Evolutionary conservation across 345 rosid species (phyloP).

Genomic region (Ceriops decandra): DNA sequence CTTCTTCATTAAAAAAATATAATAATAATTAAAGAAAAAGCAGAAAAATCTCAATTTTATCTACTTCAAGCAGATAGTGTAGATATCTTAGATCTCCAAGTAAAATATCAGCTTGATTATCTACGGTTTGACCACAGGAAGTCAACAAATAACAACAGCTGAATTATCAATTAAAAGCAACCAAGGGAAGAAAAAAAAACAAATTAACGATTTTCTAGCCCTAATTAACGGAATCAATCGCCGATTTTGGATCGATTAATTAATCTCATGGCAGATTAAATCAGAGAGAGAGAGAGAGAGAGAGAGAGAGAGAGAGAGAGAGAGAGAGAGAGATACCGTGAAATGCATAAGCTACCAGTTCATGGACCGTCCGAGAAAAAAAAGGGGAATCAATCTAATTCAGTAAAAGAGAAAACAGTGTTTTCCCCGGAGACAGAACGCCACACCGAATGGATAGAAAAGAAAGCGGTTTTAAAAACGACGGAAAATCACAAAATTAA

Average conservation of each 20-base stretch:
- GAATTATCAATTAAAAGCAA: no score
- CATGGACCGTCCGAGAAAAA: neutral
- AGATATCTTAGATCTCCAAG: slow-evolving; percentile 7
- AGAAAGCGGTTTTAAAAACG: no score
- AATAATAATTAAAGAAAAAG: neutral
- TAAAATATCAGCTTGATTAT: neutral
- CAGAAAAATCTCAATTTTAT: neutral
- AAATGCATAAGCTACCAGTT: neutral
- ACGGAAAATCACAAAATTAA: no score
- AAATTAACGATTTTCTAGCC: no score
- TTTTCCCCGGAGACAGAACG: no score
- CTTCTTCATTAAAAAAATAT: neutral
- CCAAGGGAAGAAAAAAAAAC: no score
- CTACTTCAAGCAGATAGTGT: neutral
- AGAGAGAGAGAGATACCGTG: slow-evolving; percentile 23
- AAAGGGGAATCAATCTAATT: neutral
- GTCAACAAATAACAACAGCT: no score
- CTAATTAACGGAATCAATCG: no score
- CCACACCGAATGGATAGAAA: no score
- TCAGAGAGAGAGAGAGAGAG: neutral
- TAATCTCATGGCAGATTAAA: neutral
- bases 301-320: slow-evolving; percentile 8
- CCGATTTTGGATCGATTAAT: neutral
- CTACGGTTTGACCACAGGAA: slow-evolving; percentile 6
- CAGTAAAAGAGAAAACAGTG: no score